Base-by-base conservation (phyloP, 768 basidiomycete species). In the Hirschioporus abietinus region DNA sequence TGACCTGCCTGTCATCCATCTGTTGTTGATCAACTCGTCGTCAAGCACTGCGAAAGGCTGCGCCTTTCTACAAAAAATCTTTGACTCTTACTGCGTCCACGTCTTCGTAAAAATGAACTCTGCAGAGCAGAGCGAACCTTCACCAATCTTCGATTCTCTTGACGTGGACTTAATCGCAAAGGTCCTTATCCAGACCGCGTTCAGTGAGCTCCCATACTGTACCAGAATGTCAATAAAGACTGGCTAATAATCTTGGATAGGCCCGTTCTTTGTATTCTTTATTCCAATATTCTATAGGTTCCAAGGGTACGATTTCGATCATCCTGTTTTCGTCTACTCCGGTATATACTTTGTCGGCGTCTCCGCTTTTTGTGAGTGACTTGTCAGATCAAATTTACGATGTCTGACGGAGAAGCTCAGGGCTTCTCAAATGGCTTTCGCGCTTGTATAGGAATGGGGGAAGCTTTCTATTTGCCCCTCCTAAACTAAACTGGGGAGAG, bases 201-300 rank as follows among this genome's bases (percentile, higher is more conserved):
- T 96, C 81, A 93, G 93, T 91, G 67, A 75, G 89, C 76, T 30
- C 8, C 30, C 30, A 30, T 30, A 3, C 30, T n/a, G 30, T 30
- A 2, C 8, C 8, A 52, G n/a, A 36, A 57, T 60, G 36, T 30
- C 34, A 59, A 24, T 18, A 60, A 59, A 57, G 66, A 35, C 6
- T 25, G 15, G 26, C 34, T 68, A 18, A 61, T 20, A 7, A 65
- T 64, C n/a, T 35, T 65, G 35, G 8, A 30, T 71, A 93, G 92
- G 91, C 69, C 93, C 95, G 20, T 91, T 93, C 81, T 96, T 96
- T 78, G 80, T 90, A 10, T 84, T 83, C 76, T 88, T 95, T 68
- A 79, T 96, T 67, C 92, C 93, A 1, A 72, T 93, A 25, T 91
- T 94, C 74, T 89, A 87, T 73, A 76, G 87, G 66, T 91, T 92